phyloP scores from a whole-genome alignment of 148 eudicot genomes.

The Rhododendron ovatum region DNA sequence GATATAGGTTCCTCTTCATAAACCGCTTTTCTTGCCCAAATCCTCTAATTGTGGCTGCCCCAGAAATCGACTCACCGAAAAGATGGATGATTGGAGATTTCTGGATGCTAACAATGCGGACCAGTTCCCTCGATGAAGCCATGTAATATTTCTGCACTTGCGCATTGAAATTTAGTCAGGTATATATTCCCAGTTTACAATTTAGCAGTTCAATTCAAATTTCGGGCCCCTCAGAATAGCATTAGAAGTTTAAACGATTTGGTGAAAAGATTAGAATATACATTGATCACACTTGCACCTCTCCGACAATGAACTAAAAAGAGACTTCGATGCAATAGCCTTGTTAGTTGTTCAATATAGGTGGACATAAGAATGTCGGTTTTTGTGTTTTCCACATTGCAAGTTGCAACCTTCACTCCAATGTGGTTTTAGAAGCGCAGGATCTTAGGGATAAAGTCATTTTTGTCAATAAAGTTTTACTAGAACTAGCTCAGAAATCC shows the following conservation, averaged over 20 bases:
- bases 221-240: too few relatives aligned
- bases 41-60: constrained; percentile 97
- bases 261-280: too few relatives aligned
- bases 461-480: neutral
- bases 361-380: neutral
- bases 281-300: neutral
- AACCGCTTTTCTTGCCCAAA: constrained; percentile 94
- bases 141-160: constrained; percentile 86
- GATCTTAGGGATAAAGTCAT: neutral
- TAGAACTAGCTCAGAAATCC: neutral
- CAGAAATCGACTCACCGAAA: constrained; percentile 94
- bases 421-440: neutral
- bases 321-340: neutral
- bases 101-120: constrained; percentile 89
- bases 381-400: neutral
- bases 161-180: neutral
- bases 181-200: neutral
- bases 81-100: constrained; percentile 88
- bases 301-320: neutral
- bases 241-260: too few relatives aligned
- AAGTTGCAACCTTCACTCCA: neutral
- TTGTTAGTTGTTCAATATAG: neutral
- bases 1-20: constrained; percentile 85
- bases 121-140: constrained; percentile 94
- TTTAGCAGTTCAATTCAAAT: neutral